Evolutionary conservation across 148 eudicot genomes (phyloP), one percentile per base, ranked within the genome.

Genomic region (Fagopyrum homotropicum): DNA sequence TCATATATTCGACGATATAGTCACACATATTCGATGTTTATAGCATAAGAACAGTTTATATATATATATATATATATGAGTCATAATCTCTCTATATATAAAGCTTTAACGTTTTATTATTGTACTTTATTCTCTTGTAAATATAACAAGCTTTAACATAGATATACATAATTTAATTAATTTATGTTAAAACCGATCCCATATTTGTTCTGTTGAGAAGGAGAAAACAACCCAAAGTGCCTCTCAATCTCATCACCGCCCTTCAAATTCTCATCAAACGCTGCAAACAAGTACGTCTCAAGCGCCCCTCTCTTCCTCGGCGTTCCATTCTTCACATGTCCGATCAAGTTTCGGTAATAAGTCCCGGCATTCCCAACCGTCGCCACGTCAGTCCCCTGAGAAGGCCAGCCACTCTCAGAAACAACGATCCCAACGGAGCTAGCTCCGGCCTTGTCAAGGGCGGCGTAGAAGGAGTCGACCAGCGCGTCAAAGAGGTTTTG

Each of bases 391-490:
- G 52, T 75, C 7, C 82, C 80, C 19, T 49, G 73, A 11, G 82
- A 77, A 0, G 85, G 85, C 82, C 82, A 79, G 9, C 89, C 89
- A 46, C 82, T 86, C 56, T 86, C 89, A 0, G 86, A 82, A 26
- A 86, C 85, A 7, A 86, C 86, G 47, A 84, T 78, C 17, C 63
- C 78, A 51, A 77, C 30, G 40, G 75, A 48, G 1, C 75, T 72
- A 0, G 78, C 83, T 10, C 86, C 86, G 2, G 70, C 82, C 49
- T 40, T 77, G 9, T 79, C 86, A 3, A 86, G 43, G 6, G 87
- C 89, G 4, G 84, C 82, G 72, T 84, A 82, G 16, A 82, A 75
- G 1, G 76, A 78, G 73, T 86, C 89, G 15, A 86, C 55, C 75
- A 84, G 17, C 1, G 87, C 87, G 57, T 86, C 87, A 54, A 86